Base-by-base conservation (phyloP, 1,284 basidiomycete genomes). In the Leucocoprinus gongylophorus region DNA sequence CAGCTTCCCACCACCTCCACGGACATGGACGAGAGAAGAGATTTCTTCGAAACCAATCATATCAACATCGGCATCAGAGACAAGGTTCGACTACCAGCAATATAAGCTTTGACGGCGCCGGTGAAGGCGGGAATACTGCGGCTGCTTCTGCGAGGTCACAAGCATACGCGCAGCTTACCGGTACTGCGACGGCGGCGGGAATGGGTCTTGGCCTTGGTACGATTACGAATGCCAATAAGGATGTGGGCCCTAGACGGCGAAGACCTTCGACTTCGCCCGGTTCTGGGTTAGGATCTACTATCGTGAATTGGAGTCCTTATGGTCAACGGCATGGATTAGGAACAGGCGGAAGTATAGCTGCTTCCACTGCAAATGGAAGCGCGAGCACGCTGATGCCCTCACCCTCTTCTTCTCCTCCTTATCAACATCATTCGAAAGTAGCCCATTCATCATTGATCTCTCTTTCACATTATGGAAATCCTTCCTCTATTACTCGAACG, bases 101-200 rank as follows among this genome's bases (percentile, higher is more conserved):
- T 32, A 30, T 40, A 3, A 41, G 44, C 50, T 47, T 47, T 18
- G 42, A 41, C 32, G 26, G 42, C 10, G 21, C 13, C 39, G 39
- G 39, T 12, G 21, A n/a, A 21, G 20, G 39, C 21, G 51, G 46
- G 10, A 41, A 20, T 44, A 48, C 46, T 38, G 46, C 46, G 46
- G 51, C 51, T 6, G 42, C 50, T 33, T 43, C 40, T 38, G 51
- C 51, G 5, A 35, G 51, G 23, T 48, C 46, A 21, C 46, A 48
- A 20, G 51, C 51, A n/a, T 53, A 53, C 39, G 51, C 51, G 7
- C 51, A 53, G 18, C 51, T 53, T 18, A 53, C 50, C 15, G 45
- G 49, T 12, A 42, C 39, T 7, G 39, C 39, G 41, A 45, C 18
- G 15, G 39, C 15, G 20, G 20, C 35, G 13, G 35, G 35, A 17